Evolutionary conservation across 495 filamentous ascomycete species (phyloP).

Genomic region (Daldinia loculata): DNA sequence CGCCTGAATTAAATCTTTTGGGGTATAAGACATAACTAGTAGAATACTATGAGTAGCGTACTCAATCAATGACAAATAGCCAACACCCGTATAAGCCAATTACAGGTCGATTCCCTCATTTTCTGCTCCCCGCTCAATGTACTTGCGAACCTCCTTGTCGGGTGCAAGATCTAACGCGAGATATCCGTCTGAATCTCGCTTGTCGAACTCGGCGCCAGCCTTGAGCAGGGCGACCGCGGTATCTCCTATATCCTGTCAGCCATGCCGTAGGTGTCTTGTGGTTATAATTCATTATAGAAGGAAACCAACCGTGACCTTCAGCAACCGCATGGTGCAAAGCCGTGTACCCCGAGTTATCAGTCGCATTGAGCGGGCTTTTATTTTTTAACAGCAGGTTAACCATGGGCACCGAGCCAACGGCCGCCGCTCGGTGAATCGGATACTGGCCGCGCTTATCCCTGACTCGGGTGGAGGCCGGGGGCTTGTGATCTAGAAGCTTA

Average conservation of each 20-base stretch:
- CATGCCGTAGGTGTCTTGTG: not conserved
- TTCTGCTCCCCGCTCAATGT: slow-evolving; percentile 81
- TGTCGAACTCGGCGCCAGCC: slow-evolving; percentile 83
- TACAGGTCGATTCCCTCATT: slow-evolving; percentile 81
- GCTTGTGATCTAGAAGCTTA: slow-evolving; percentile 74
- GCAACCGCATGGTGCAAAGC: slow-evolving; percentile 92
- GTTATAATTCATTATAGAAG: not conserved
- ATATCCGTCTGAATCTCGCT: slow-evolving; percentile 74
- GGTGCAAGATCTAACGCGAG: slow-evolving; percentile 85
- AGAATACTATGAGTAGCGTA: slow-evolving; percentile 5
- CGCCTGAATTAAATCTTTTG: slow-evolving; percentile 8
- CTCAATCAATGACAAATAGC: not conserved
- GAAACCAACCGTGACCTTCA: slow-evolving; percentile 78
- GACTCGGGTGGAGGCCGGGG: slow-evolving; percentile 77
- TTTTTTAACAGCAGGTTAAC: slow-evolving; percentile 80
- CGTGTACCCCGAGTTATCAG: slow-evolving; percentile 84
- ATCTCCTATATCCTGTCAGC: slow-evolving; percentile 61
- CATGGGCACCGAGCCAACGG: slow-evolving; percentile 84
- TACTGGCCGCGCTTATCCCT: slow-evolving; percentile 87
- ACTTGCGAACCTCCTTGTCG: slow-evolving; percentile 72
- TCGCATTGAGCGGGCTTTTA: slow-evolving; percentile 83
- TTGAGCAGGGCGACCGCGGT: slow-evolving; percentile 83
- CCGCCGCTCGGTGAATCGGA: slow-evolving; percentile 88
- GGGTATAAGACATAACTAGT: slow-evolving; percentile 15
- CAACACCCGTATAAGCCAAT: not conserved